These are phyloP conservation scores for Lentinula boryana DNA, from an alignment of 768 basidiomycete genomes.

Conservation along the genomic window DNA sequence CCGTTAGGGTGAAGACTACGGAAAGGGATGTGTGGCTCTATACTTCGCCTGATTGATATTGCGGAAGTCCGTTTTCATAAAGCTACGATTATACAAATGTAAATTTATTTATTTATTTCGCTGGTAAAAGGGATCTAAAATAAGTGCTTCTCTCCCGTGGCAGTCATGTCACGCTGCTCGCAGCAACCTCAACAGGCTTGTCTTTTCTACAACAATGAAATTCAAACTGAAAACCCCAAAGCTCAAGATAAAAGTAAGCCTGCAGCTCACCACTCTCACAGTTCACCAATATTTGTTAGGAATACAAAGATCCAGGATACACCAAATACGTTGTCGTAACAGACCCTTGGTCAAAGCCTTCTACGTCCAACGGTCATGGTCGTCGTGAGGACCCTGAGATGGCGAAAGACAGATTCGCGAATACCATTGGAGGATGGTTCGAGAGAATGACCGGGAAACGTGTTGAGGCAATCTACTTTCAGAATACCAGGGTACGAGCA, in stretches of 20 bases:
- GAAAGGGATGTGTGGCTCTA: background rate
- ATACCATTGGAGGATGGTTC: background rate
- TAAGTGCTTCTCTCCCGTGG: too few species aligned
- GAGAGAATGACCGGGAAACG: background rate
- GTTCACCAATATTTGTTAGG: background rate
- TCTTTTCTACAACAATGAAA: background rate
- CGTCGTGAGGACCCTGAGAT: background rate
- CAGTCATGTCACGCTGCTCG: too few species aligned
- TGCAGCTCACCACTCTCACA: background rate
- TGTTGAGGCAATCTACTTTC: background rate
- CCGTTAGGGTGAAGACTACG: background rate
- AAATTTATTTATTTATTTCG: too few species aligned
- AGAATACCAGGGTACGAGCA: background rate
- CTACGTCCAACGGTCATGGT: background rate
- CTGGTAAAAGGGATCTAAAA: too few species aligned
- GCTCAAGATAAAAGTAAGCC: background rate
- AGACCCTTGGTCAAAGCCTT: background rate
- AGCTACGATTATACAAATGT: too few species aligned
- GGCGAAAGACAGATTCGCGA: background rate
- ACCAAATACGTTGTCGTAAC: background rate
- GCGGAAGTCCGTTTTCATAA: too few species aligned
- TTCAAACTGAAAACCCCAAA: background rate
- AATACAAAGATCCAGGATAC: background rate
- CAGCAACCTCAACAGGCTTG: background rate
- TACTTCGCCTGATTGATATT: background rate